Evolutionary conservation across 2,329 filamentous ascomycete species (phyloP).

Genomic region (Beauveria sp.): DNA sequence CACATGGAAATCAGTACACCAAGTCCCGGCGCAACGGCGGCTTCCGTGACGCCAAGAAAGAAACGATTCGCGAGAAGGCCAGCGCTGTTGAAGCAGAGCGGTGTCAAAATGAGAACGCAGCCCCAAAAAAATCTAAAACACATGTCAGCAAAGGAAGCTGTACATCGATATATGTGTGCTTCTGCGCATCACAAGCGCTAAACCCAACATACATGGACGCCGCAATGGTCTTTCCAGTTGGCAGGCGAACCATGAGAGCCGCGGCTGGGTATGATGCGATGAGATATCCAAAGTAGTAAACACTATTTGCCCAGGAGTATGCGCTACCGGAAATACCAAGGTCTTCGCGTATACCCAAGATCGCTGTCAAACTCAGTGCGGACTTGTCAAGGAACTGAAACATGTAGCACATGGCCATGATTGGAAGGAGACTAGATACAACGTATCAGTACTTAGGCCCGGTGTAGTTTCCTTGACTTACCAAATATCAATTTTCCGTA

Average conservation of each 20-base stretch:
- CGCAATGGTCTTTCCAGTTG: constrained; percentile 22
- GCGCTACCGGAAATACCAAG: constrained; percentile 39
- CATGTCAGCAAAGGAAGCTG: neutral
- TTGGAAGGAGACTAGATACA: constrained; percentile 38
- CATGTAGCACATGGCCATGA: constrained; percentile 46
- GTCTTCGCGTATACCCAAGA: constrained; percentile 41
- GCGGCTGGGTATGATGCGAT: constrained; percentile 21
- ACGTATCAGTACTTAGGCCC: neutral
- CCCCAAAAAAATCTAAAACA: constrained; percentile 25
- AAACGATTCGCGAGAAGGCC: constrained; percentile 25
- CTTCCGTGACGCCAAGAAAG: constrained; percentile 26
- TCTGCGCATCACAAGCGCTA: no score
- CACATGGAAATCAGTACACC: constrained; percentile 26
- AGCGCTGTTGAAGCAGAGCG: constrained; percentile 18
- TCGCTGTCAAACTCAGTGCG: constrained; percentile 42
- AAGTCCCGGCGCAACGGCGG: constrained; percentile 24
- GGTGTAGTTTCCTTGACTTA: constrained; percentile 23
- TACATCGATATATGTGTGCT: no score
- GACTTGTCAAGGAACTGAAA: constrained; percentile 56
- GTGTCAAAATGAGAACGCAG: constrained; percentile 35
- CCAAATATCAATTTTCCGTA: constrained; percentile 51
- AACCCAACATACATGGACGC: constrained; percentile 14
- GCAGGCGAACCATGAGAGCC: constrained; percentile 21
- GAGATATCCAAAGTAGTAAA: constrained; percentile 49
- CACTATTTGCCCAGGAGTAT: constrained; percentile 42